Evolutionary conservation across 768 basidiomycete genomes (phyloP).

Genomic region (Tulasnella sp.): DNA sequence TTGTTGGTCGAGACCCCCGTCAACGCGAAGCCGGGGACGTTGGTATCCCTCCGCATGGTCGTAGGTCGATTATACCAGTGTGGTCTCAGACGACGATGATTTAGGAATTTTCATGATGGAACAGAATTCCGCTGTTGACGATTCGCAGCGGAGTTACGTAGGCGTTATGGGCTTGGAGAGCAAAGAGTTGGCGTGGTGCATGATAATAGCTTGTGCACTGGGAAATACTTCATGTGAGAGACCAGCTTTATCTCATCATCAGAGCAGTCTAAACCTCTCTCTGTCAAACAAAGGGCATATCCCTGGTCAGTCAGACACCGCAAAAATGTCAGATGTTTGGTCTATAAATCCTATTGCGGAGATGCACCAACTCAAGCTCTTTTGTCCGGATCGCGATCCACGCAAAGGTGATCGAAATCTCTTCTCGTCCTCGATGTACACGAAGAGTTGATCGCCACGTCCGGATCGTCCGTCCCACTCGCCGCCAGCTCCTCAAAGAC

Average conservation of each 20-base stretch:
- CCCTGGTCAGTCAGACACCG: neutral
- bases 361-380: neutral
- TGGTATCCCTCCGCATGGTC: neutral
- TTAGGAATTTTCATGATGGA: too few species aligned
- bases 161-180: neutral
- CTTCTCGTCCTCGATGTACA: too few species aligned
- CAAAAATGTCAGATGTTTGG: neutral
- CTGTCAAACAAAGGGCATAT: neutral
- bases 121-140: neutral
- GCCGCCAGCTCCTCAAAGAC: neutral
- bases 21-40: neutral
- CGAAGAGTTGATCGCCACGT: too few species aligned
- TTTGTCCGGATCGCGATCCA: neutral
- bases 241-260: neutral
- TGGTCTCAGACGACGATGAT: too few species aligned
- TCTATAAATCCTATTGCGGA: neutral
- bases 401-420: neutral
- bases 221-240: neutral
- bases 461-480: too few species aligned
- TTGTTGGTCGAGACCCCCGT: neutral
- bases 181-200: neutral
- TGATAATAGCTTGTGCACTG: neutral
- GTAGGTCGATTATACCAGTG: too few species aligned
- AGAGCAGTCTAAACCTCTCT: neutral
- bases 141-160: neutral